Base-by-base conservation (phyloP, 495 filamentous ascomycete genomes). In the Neurospora sp. region DNA sequence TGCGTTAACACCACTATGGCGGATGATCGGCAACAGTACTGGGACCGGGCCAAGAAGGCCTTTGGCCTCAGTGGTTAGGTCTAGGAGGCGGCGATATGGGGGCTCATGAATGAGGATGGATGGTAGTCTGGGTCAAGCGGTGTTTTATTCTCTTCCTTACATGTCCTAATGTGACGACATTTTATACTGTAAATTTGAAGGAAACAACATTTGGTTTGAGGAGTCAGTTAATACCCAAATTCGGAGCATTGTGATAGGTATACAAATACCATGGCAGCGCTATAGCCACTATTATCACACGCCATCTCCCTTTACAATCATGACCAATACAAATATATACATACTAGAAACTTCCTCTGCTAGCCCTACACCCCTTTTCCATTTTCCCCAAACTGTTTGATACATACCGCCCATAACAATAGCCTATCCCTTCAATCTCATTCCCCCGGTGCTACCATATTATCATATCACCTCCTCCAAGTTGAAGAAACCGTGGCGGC, bases 1-100 rank as follows among this genome's bases (percentile, higher is more conserved):
- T 86, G 96, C 71, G 86, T 87, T 0, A 89, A 90, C 39, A 79
- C 74, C 35, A 71, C 79, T 0, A 79, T 83, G 35, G 87, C 84
- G 14, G 73, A 81, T 23, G 86, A 85, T 0, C 79, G 93, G 37
- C 83, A 81, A 77, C 83, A 71, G 40, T 89, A 89, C 76, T 94
- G 91, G 91, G 77, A 54, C 10, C 71, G 79, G 16, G 86, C 86
- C 5, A 86, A 85, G 82, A 16, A 41, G 20, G 85, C 82, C 2
- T 84, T 88, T 44, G 74, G 74, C 39, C 77, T 86, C 6, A 35
- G 23, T 27, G 54, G 54, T 83, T 44, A n/a, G 54, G 10, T n/a
- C 62, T 39, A 11, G 71, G 27, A 72, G n/a, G 2, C 9, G 39
- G 44, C 27, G 6, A 66, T 37, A 0, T 66, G 54, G 11, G 39